A percentile compares a stretch with the other conserved stretches of the same genome.
phyloP scores from a whole-genome alignment of 768 basidiomycete species.

The Suillus variegatus region DNA sequence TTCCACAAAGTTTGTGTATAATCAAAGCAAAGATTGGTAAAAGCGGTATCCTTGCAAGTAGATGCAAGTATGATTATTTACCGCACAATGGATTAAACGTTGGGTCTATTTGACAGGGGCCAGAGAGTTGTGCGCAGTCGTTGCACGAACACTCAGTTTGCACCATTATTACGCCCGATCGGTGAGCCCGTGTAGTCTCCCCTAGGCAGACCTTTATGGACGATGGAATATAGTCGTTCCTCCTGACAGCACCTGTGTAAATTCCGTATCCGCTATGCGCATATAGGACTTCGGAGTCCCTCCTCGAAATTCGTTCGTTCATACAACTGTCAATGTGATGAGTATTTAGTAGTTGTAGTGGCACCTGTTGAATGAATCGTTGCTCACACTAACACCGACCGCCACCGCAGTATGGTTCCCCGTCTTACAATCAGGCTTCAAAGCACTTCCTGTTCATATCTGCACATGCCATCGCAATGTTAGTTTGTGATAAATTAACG shows the following conservation, averaged over 20 bases:
- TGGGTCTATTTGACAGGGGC: background rate
- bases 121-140: background rate
- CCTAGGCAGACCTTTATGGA: background rate
- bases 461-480: background rate
- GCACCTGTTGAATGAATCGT: background rate
- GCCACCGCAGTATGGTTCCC: background rate
- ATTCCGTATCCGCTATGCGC: background rate
- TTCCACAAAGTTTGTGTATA: background rate
- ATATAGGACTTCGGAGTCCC: background rate
- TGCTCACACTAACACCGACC: background rate
- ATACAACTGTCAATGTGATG: background rate
- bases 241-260: background rate
- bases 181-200: background rate
- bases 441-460: background rate
- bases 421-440: background rate
- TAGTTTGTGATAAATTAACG: background rate
- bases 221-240: background rate
- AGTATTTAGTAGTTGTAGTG: background rate
- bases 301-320: background rate
- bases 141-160: background rate
- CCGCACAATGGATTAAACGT: background rate
- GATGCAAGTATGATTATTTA: background rate
- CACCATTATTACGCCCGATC: background rate
- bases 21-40: background rate
- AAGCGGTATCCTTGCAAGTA: background rate